Evolutionary conservation across 306 rosid genomes (phyloP).

Genomic region (Glycyrrhiza uralensis): DNA sequence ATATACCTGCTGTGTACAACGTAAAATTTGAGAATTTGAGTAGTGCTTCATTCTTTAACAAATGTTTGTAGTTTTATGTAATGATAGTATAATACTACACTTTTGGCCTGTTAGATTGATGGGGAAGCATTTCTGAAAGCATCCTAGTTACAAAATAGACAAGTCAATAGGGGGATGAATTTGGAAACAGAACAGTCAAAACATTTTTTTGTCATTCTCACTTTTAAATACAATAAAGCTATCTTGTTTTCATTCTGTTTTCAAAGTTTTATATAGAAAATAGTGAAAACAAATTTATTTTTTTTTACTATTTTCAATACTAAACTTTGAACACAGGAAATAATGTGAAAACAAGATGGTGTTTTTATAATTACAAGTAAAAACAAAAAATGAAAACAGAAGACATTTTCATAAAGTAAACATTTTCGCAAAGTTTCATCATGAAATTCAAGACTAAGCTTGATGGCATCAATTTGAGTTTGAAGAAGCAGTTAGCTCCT

Average conservation of each 20-base stretch:
- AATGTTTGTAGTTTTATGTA: background rate
- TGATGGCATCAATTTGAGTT: conserved; percentile 1
- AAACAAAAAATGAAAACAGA: no score
- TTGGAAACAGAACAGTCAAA: background rate
- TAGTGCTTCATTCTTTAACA: background rate
- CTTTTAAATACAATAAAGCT: no score
- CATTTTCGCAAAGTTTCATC: background rate
- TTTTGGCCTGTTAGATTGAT: background rate
- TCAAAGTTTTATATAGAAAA: no score
- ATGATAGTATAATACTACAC: background rate
- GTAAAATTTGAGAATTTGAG: background rate
- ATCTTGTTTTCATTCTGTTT: no score
- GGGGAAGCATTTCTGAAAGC: background rate
- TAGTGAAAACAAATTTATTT: no score
- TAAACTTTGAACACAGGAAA: background rate
- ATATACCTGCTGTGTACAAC: background rate
- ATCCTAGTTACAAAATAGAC: background rate
- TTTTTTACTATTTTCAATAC: background rate
- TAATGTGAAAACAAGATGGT: background rate
- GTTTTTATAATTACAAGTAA: no score
- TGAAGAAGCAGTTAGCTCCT: background rate
- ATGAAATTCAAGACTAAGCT: conserved; percentile 2
- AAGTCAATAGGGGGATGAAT: no score
- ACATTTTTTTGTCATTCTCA: no score
- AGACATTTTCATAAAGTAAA: background rate